Percentiles rank a stretch among this genome's conserved stretches.
Conservation (phyloP, 305 asterid species). For the Solanum chacoense region DNA sequence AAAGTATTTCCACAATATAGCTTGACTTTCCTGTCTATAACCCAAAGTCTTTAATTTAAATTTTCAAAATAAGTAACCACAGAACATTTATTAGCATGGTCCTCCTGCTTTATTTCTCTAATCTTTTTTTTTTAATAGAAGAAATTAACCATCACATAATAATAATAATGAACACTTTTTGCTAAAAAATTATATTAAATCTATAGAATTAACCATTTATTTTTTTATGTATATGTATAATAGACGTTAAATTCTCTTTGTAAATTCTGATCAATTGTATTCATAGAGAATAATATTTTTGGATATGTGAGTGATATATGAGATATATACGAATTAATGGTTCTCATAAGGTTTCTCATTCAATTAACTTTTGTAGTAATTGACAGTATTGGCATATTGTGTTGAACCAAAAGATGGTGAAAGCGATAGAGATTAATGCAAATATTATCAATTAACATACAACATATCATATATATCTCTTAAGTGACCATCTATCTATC, state of each 20-base stretch:
- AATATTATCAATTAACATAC: not conserved
- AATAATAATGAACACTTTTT: not conserved
- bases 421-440: slow-evolving; percentile 15
- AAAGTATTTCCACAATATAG: not conserved
- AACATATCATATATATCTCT: not conserved
- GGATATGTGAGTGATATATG: not conserved
- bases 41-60: not conserved
- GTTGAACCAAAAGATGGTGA: slow-evolving; percentile 29
- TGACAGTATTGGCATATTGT: slow-evolving; percentile 35
- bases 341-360: slow-evolving; percentile 13
- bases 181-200: not conserved
- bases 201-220: not conserved
- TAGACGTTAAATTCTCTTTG: not conserved
- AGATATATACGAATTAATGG: not conserved
- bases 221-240: not conserved
- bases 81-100: not conserved
- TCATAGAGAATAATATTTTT: not conserved
- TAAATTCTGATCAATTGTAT: not conserved
- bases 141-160: not conserved
- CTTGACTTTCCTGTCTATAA: not conserved
- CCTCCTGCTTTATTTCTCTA: not conserved
- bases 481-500: not conserved
- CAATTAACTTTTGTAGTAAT: slow-evolving; percentile 35
- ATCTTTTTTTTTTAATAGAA: not conserved
- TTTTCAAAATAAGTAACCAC: not conserved